phyloP scores from a whole-genome alignment of 2,329 filamentous ascomycete species.

The Cytospora schulzeri region DNA sequence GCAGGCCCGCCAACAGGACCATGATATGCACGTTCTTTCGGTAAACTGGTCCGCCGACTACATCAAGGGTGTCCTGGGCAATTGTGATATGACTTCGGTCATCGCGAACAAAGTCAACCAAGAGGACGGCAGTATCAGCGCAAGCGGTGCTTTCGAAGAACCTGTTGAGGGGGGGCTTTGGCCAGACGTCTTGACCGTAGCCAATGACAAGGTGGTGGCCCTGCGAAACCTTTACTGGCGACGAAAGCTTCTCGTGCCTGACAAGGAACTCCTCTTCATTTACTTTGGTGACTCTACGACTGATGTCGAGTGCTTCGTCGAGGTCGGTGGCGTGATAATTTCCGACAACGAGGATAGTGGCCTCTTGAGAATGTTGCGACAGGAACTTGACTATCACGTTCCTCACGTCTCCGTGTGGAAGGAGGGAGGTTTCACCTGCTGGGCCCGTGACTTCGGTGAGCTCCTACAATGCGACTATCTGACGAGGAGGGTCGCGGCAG shows the following conservation, averaged over 20 bases:
- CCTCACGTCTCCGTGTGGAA: constrained; percentile 38
- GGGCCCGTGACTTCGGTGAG: constrained; percentile 49
- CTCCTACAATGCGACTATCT: constrained; percentile 40
- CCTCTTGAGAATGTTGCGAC: constrained; percentile 41
- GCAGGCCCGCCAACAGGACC: constrained; percentile 4
- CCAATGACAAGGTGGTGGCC: constrained; percentile 48
- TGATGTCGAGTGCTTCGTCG: constrained; percentile 56
- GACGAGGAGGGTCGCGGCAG: background rate
- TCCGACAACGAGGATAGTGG: constrained; percentile 39
- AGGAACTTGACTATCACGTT: constrained; percentile 43
- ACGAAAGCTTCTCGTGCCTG: constrained; percentile 32
- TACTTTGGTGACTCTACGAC: constrained; percentile 63
- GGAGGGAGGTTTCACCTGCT: constrained; percentile 36
- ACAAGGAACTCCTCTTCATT: constrained; percentile 31
- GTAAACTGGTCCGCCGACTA: constrained; percentile 43
- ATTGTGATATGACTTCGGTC: constrained; percentile 36
- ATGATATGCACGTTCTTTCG: constrained; percentile 46
- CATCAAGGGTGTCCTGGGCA: constrained; percentile 37
- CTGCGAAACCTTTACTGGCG: constrained; percentile 32
- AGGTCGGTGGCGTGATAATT: constrained; percentile 50
- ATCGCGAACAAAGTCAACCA: constrained; percentile 47
- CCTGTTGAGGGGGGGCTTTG: constrained; percentile 3
- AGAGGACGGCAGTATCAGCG: constrained; percentile 22
- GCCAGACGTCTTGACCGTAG: constrained; percentile 8
- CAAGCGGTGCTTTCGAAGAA: constrained; percentile 1